A percentile compares a stretch with the other conserved stretches of the same genome.
Conservation (phyloP, 495 filamentous ascomycete species). For the Cairneyella variabilis region DNA sequence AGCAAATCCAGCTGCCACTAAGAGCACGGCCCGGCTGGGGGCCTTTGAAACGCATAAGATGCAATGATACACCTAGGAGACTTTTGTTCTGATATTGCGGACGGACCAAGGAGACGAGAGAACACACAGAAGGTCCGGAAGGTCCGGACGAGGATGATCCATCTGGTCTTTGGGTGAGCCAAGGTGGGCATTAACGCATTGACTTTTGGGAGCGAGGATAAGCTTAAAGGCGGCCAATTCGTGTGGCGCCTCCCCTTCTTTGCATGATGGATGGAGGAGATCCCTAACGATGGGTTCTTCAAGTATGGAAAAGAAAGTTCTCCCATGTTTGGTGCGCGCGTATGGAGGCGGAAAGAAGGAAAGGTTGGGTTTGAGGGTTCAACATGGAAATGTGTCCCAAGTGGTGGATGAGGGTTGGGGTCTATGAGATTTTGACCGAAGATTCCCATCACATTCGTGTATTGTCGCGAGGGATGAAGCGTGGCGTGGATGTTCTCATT, state of each 20-base stretch:
- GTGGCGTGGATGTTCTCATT: too few relatives aligned
- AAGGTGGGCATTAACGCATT: slow-evolving; percentile 6
- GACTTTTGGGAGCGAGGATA: slow-evolving; percentile 2
- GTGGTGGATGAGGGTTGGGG: too few relatives aligned
- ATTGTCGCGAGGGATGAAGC: too few relatives aligned
- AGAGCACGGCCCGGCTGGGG: not conserved
- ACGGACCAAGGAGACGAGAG: slow-evolving; percentile 5
- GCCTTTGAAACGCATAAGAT: slow-evolving; percentile 1
- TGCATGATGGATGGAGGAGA: slow-evolving; percentile 2
- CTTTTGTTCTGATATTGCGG: not conserved
- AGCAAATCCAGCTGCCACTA: not conserved
- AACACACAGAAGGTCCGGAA: not conserved
- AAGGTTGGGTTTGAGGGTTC: not conserved
- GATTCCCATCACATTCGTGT: too few relatives aligned
- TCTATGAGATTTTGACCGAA: too few relatives aligned
- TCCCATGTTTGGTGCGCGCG: not conserved
- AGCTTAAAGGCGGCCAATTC: slow-evolving; percentile 3
- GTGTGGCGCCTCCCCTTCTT: too few relatives aligned
- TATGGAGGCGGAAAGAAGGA: not conserved
- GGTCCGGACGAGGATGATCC: slow-evolving; percentile 15
- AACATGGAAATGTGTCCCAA: too few relatives aligned
- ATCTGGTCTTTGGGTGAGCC: not conserved
- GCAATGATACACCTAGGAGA: not conserved
- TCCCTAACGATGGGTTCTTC: slow-evolving; percentile 1
- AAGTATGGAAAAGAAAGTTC: slow-evolving; percentile 12